Evolutionary conservation across 805 yeast species (phyloP).

Genomic region (Saccharomycopsis javanensis): DNA sequence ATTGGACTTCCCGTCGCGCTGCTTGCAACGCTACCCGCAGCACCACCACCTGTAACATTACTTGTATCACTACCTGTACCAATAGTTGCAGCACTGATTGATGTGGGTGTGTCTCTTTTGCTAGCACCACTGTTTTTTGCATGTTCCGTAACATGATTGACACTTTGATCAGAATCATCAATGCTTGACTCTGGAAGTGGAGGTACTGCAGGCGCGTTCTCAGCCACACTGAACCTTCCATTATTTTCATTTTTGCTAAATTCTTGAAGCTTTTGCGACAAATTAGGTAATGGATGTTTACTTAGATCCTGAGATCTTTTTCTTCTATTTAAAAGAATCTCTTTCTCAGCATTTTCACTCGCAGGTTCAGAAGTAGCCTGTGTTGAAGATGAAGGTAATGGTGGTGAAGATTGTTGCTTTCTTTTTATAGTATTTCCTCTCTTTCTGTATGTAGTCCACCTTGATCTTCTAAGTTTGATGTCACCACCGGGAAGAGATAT

Average conservation of each 20-base stretch:
- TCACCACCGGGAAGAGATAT: slow-evolving; percentile 22
- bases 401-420: not conserved
- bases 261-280: slow-evolving; percentile 1
- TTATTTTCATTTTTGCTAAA: not conserved
- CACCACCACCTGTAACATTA: too few species aligned
- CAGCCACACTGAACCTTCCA: not conserved
- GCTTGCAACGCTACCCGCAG: too few species aligned
- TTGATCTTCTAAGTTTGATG: slow-evolving; percentile 35
- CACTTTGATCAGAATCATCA: not conserved
- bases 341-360: not conserved
- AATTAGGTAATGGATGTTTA: slow-evolving; percentile 17
- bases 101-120: not conserved
- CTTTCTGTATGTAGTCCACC: slow-evolving; percentile 42
- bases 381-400: not conserved
- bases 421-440: slow-evolving; percentile 21
- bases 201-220: not conserved
- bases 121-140: not conserved
- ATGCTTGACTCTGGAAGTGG: not conserved
- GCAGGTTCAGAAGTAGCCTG: not conserved
- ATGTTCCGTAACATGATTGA: not conserved
- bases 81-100: too few species aligned
- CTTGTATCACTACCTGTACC: too few species aligned
- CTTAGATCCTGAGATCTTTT: slow-evolving; percentile 16
- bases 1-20: not conserved
- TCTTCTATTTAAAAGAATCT: slow-evolving; percentile 9